Evolutionary conservation across 1,139 yeast species (phyloP).

Genomic region (Suhomyces bolitotheri): DNA sequence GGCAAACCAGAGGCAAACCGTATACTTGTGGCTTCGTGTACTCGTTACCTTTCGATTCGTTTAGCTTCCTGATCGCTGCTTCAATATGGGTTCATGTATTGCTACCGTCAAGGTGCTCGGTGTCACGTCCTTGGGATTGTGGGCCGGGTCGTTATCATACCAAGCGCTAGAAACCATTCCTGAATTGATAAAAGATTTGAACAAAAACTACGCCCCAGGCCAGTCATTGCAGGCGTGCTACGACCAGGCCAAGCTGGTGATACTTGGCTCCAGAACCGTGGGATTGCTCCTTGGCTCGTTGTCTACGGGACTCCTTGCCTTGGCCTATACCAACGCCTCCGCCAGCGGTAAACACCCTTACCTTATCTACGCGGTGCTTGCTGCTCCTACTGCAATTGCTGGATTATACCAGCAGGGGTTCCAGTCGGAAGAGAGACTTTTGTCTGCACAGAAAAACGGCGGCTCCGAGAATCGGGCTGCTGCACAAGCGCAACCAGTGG

Average conservation of each 20-base stretch:
- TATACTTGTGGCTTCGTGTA: no score
- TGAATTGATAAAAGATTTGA: conserved; percentile 32
- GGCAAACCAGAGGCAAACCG: no score
- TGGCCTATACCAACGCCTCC: conserved; percentile 46
- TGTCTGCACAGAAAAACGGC: conserved; percentile 9
- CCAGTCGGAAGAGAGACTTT: conserved; percentile 12
- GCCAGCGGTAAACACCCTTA: conserved; percentile 54
- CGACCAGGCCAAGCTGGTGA: conserved; percentile 9
- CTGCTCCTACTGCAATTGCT: conserved; percentile 35
- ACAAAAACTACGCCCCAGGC: conserved; percentile 10
- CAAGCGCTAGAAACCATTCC: conserved; percentile 42
- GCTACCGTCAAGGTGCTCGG: conserved; percentile 53
- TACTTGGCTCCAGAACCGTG: conserved; percentile 26
- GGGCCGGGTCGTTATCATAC: conserved; percentile 42
- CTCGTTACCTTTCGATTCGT: no score
- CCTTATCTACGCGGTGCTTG: conserved; percentile 54
- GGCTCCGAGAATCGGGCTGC: conserved; percentile 7
- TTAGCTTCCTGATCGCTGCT: no score
- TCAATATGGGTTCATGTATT: conserved; percentile 46
- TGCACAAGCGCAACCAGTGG: neutral
- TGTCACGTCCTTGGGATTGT: conserved; percentile 52
- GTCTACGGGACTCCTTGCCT: conserved; percentile 39
- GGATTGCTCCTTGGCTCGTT: conserved; percentile 37
- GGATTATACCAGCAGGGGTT: conserved; percentile 15
- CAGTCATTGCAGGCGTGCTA: conserved; percentile 9